Evolutionary conservation across 2,329 filamentous ascomycete species (phyloP).

Genomic region (Tolypocladium ovalisporum): DNA sequence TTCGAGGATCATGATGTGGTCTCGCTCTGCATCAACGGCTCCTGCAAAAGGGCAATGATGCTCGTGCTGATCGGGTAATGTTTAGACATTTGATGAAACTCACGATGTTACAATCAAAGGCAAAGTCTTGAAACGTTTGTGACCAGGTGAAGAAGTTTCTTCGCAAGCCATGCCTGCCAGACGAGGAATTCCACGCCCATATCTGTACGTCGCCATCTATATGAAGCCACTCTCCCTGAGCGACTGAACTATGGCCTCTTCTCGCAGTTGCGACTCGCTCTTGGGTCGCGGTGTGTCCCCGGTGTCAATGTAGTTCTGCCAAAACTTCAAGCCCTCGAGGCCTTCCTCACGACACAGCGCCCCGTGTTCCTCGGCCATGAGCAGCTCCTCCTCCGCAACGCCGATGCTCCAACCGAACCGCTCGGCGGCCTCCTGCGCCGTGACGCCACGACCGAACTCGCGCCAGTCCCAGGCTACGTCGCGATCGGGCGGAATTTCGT

Average conservation of each 20-base stretch:
- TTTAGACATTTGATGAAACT: not conserved
- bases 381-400: conserved; percentile 86
- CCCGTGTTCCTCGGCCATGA: conserved; percentile 92
- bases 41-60: not conserved
- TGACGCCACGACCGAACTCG: conserved; percentile 72
- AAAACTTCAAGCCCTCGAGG: conserved; percentile 84
- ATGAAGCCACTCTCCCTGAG: conserved; percentile 32
- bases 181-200: not conserved
- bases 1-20: not conserved
- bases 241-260: conserved; percentile 30
- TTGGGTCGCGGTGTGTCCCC: conserved; percentile 24
- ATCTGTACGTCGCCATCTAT: not conserved
- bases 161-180: not conserved
- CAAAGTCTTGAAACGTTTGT: not conserved
- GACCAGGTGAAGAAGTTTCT: not conserved
- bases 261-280: conserved; percentile 17
- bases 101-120: not conserved
- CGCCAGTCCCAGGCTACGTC: conserved; percentile 66
- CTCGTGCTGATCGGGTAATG: not conserved
- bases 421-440: conserved; percentile 79
- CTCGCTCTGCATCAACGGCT: not conserved
- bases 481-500: conserved; percentile 51
- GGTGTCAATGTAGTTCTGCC: conserved; percentile 64
- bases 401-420: conserved; percentile 95
- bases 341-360: conserved; percentile 83